phyloP scores from a whole-genome alignment of 1,284 basidiomycete genomes.

The Trametes versicolor region DNA sequence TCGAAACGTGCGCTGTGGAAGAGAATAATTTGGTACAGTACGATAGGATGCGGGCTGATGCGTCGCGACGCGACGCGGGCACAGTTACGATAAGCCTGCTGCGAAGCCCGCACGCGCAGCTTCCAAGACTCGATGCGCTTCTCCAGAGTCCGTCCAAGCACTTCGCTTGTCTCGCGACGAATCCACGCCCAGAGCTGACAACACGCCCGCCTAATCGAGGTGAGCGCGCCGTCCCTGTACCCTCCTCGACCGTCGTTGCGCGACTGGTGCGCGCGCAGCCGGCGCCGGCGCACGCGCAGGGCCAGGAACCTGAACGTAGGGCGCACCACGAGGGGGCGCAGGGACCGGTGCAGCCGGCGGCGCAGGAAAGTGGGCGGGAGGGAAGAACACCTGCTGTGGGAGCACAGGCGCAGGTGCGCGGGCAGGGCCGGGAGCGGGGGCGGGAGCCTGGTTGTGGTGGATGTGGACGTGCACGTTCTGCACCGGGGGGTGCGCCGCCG shows the following conservation, averaged over 20 bases:
- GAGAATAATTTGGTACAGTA: slow-evolving; percentile 4
- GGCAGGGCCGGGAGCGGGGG: background rate
- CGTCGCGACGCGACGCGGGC: slow-evolving; percentile 4
- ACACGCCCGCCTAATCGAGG: background rate
- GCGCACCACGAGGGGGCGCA: background rate
- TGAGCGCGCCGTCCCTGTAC: background rate
- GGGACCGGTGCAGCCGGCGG: background rate
- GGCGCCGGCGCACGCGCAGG: background rate
- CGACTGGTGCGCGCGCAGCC: background rate
- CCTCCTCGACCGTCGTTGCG: slow-evolving; percentile 15
- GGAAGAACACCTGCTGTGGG: background rate
- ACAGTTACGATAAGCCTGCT: background rate
- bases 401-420: background rate
- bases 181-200: background rate
- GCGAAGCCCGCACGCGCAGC: slow-evolving; percentile 15
- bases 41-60: slow-evolving; percentile 2
- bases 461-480: slow-evolving; percentile 32
- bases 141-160: too few relatives aligned
- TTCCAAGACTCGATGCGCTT: slow-evolving; percentile 2
- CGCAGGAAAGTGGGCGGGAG: background rate
- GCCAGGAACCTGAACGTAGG: background rate
- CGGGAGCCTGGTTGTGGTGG: slow-evolving; percentile 14
- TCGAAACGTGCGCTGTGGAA: background rate
- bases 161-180: background rate
- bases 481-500: slow-evolving; percentile 10